Evolutionary conservation across 225 moss, liverwort and hornwort genomes (phyloP), one percentile per base, ranked within the genome.

Genomic region (Straminergon stramineum): DNA sequence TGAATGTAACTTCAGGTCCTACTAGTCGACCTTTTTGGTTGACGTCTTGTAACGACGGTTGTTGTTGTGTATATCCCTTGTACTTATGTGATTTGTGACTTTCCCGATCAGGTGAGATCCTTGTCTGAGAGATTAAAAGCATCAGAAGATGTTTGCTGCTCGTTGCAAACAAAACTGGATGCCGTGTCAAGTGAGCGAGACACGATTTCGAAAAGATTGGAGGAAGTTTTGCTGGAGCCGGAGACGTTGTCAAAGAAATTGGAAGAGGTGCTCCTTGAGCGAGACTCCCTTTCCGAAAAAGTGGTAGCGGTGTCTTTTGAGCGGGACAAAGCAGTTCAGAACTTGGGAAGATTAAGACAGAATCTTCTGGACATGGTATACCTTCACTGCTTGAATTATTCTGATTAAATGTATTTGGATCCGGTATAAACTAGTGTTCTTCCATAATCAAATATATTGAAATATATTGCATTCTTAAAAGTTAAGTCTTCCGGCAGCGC

Each of bases 291-390:
- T 87, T 94, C 92, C 66, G 86, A 89, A 57, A 93, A 94, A 91
- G 84, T 95, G 92, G 96, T 94, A 83, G 93, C 90, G 79, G 86
- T 93, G 81, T 85, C 89, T 26, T 48, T 89, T 69, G 97, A 96
- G 86, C 93, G 97, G 88, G 99, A 97, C 91, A 99, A 97, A 91
- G 97, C 96, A 85, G 87, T 92, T 21, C 96, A 94, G 53, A 97
- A 99, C 82, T 87, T 99, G 83, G 95, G 94, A 92, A 93, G 99
- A 93, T 96, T 99, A 70, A 96, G 94, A 83, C 96, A 99, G 62
- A 98, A 97, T 88, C 95, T 99, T 81, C 81, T 99, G 85, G 99
- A 99, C 81, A 99, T 97, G 98, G 98, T 97, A 90, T 79, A 37
- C 32, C 53, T 64, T 45, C 66, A 32, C 63, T 85, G 45, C 69